A percentile compares a stretch with the other conserved stretches of the same genome.
Evolutionary conservation across 1,139 yeast genomes (phyloP).

Genomic region (Meyerozyma sp.): DNA sequence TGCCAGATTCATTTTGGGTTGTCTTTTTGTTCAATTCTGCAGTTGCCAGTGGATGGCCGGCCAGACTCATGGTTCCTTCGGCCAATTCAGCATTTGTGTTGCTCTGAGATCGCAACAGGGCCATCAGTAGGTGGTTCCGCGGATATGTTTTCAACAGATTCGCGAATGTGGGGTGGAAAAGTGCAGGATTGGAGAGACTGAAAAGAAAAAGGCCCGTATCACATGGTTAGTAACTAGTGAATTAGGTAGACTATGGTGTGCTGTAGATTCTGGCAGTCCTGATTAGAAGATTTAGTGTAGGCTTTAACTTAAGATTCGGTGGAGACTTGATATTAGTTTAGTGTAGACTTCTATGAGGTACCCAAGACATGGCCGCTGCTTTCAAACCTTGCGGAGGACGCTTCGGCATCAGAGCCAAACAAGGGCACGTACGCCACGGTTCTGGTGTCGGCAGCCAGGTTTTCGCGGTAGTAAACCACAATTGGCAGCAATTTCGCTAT

Average conservation of each 20-base stretch:
- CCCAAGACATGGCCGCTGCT: slow-evolving; percentile 1
- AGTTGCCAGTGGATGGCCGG: neutral
- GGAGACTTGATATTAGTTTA: no score
- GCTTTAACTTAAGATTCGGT: no score
- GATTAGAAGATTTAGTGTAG: no score
- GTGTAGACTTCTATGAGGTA: neutral
- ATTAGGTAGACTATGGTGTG: no score
- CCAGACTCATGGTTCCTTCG: neutral
- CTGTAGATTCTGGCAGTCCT: no score
- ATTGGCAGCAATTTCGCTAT: slow-evolving; percentile 52
- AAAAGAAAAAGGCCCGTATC: no score
- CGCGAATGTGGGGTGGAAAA: slow-evolving; percentile 1
- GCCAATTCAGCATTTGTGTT: neutral
- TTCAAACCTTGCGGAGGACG: slow-evolving; percentile 6
- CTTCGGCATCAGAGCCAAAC: slow-evolving; percentile 22
- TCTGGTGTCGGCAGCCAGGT: slow-evolving; percentile 44
- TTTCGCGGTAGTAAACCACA: slow-evolving; percentile 53
- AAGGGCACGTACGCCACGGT: slow-evolving; percentile 33
- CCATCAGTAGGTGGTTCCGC: neutral
- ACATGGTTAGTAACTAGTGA: no score
- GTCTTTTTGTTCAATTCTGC: neutral
- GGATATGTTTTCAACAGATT: neutral
- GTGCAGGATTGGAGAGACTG: neutral
- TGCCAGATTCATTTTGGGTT: neutral
- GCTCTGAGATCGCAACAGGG: neutral